A percentile compares a stretch with the other conserved stretches of the same genome.
Evolutionary conservation across 2,329 filamentous ascomycete genomes (phyloP).

Genomic region (Tolypocladium ovalisporum): DNA sequence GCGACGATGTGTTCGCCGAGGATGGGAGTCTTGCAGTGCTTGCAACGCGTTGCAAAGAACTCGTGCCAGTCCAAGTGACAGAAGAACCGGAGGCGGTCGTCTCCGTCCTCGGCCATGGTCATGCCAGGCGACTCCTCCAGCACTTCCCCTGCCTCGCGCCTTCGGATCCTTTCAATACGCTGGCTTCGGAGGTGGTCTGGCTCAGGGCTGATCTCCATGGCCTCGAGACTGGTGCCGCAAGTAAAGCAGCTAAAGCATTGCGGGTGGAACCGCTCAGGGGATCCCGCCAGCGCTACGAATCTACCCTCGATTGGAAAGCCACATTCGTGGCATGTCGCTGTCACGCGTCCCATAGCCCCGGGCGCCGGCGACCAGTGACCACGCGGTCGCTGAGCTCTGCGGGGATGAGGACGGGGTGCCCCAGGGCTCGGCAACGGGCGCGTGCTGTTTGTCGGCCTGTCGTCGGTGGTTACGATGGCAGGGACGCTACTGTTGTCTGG

Average conservation of each 20-base stretch:
- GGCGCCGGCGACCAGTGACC: constrained; percentile 51
- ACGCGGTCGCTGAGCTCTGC: constrained; percentile 28
- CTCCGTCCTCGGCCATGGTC: constrained; percentile 60
- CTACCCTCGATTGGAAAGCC: constrained; percentile 77
- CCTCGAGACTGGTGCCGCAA: constrained; percentile 81
- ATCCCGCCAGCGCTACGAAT: constrained; percentile 72
- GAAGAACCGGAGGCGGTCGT: constrained; percentile 72
- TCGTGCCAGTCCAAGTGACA: constrained; percentile 99
- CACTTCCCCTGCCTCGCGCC: constrained; percentile 45
- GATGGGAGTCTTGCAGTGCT: constrained; percentile 93
- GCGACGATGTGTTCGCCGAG: constrained; percentile 90
- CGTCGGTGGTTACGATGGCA: constrained; percentile 35
- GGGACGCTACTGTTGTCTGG: constrained; percentile 28
- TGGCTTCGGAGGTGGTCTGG: constrained; percentile 60
- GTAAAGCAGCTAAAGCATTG: constrained; percentile 85
- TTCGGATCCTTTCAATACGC: constrained; percentile 62
- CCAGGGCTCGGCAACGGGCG: constrained; percentile 35
- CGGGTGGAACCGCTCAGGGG: constrained; percentile 71
- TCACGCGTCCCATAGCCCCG: constrained; percentile 35
- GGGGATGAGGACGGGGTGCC: constrained; percentile 18
- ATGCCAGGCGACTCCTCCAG: constrained; percentile 52
- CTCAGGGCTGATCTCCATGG: constrained; percentile 92
- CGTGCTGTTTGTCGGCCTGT: constrained; percentile 13
- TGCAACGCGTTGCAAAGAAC: constrained; percentile 82
- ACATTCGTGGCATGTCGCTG: constrained; percentile 76